Evolutionary conservation across 2,329 filamentous ascomycete genomes (phyloP).

Genomic region (Phoma sp.): DNA sequence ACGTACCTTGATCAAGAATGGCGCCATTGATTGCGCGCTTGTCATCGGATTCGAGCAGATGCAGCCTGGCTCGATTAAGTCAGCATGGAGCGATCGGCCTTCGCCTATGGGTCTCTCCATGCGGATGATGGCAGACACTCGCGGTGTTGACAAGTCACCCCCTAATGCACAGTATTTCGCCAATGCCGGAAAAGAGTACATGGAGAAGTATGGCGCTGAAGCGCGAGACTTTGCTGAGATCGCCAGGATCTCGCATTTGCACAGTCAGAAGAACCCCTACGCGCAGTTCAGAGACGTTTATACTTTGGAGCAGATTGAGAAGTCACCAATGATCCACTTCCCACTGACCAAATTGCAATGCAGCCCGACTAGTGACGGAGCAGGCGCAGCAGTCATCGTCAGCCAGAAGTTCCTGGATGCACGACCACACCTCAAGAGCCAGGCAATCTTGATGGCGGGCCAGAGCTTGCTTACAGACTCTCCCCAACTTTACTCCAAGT

Average conservation of each 20-base stretch:
- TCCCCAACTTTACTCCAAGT: slow-evolving; percentile 76
- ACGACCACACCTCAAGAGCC: slow-evolving; percentile 76
- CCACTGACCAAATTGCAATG: slow-evolving; percentile 95
- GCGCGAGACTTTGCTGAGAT: slow-evolving; percentile 92
- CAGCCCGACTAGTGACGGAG: slow-evolving; percentile 92
- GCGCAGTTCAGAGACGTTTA: slow-evolving; percentile 93
- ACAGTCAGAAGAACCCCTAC: slow-evolving; percentile 90
- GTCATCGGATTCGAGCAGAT: slow-evolving; percentile 98
- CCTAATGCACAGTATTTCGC: slow-evolving; percentile 92
- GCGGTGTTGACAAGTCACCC: slow-evolving; percentile 78
- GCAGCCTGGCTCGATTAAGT: slow-evolving; percentile 83
- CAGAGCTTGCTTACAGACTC: slow-evolving; percentile 84
- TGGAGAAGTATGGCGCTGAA: slow-evolving; percentile 88
- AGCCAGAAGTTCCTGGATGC: slow-evolving; percentile 86
- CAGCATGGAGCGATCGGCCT: slow-evolving; percentile 79
- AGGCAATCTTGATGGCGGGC: slow-evolving; percentile 85
- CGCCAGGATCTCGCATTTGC: slow-evolving; percentile 85
- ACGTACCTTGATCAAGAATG: slow-evolving; percentile 75
- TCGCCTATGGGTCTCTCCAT: slow-evolving; percentile 76
- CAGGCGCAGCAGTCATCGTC: slow-evolving; percentile 84
- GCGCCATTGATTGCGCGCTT: slow-evolving; percentile 82
- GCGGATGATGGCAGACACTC: slow-evolving; percentile 81
- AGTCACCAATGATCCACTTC: slow-evolving; percentile 76
- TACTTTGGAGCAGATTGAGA: slow-evolving; percentile 78
- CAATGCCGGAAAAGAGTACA: slow-evolving; percentile 91